These are phyloP conservation scores for Termitomyces heimii DNA, from an alignment of 768 basidiomycete species.

Conservation along the genomic window DNA sequence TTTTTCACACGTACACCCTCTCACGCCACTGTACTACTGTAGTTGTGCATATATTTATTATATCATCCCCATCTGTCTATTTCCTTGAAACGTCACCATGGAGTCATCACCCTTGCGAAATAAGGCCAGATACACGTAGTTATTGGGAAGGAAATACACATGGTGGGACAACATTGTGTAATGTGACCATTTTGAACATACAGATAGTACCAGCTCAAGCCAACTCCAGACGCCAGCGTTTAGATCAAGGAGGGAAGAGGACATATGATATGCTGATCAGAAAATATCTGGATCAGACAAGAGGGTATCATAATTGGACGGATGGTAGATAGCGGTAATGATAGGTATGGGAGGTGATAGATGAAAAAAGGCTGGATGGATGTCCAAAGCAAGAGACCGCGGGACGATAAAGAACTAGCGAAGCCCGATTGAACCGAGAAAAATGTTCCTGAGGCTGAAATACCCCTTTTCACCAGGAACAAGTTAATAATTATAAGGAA, in stretches of 20 bases:
- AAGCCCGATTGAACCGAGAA: neutral
- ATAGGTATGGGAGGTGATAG: neutral
- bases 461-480: neutral
- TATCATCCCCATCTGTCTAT: neutral
- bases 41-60: neutral
- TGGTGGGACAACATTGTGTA: neutral
- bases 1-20: neutral
- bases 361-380: neutral
- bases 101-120: neutral
- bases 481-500: neutral
- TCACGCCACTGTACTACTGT: neutral
- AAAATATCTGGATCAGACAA: neutral
- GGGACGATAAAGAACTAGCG: neutral
- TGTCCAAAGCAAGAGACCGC: neutral
- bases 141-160: neutral
- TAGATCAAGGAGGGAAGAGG: neutral
- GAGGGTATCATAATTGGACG: neutral
- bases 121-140: neutral
- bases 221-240: neutral
- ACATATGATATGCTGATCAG: neutral
- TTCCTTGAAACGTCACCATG: neutral
- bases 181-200: neutral
- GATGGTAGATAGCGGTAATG: neutral
- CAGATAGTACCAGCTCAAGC: neutral
- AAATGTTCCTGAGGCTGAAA: neutral